A percentile compares a stretch with the other conserved stretches of the same genome.
These are phyloP conservation scores for Medicago ruthenica DNA, from an alignment of 306 rosid genomes.

Conservation along the genomic window DNA sequence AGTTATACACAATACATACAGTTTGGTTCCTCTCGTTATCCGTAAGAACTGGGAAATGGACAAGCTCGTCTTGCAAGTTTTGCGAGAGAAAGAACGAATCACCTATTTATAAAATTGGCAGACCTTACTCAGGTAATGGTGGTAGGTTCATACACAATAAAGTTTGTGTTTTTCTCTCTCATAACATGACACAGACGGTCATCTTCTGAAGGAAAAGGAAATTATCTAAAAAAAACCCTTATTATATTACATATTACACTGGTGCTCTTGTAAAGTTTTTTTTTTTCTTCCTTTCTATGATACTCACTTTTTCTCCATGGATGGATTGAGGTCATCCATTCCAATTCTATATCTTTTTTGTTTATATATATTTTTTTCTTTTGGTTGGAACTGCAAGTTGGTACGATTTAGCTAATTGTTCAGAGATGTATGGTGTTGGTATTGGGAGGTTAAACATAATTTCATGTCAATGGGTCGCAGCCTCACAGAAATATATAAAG, in stretches of 20 bases:
- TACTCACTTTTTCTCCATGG: constrained; percentile 21
- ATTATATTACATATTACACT: constrained; percentile 35
- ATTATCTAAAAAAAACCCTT: constrained; percentile 21
- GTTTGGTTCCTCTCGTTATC: constrained; percentile 38
- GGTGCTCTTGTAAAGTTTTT: constrained; percentile 43
- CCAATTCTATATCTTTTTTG: constrained; percentile 43
- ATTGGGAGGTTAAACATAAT: constrained; percentile 9
- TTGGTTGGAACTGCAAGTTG: constrained; percentile 34
- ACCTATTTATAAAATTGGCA: constrained; percentile 29
- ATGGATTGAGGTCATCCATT: constrained; percentile 44
- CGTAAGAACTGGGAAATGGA: constrained; percentile 33
- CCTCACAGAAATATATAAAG: constrained; percentile 23
- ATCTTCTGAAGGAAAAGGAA: constrained; percentile 35
- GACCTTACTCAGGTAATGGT: constrained; percentile 10
- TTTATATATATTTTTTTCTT: constrained; percentile 32
- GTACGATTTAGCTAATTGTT: constrained; percentile 38
- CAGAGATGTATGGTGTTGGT: constrained; percentile 31
- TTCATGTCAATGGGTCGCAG: constrained; percentile 43
- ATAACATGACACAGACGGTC: constrained; percentile 6
- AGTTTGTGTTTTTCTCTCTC: constrained; percentile 35
- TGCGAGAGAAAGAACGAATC: constrained; percentile 35
- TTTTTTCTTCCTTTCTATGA: neutral
- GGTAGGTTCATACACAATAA: constrained; percentile 31
- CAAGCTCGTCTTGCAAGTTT: constrained; percentile 31
- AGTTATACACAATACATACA: constrained; percentile 29